Percentiles rank a stretch among this genome's conserved stretches.
These are phyloP conservation scores for Myxozyma nipponensis DNA, from an alignment of 805 yeast genomes.

Conservation along the genomic window DNA sequence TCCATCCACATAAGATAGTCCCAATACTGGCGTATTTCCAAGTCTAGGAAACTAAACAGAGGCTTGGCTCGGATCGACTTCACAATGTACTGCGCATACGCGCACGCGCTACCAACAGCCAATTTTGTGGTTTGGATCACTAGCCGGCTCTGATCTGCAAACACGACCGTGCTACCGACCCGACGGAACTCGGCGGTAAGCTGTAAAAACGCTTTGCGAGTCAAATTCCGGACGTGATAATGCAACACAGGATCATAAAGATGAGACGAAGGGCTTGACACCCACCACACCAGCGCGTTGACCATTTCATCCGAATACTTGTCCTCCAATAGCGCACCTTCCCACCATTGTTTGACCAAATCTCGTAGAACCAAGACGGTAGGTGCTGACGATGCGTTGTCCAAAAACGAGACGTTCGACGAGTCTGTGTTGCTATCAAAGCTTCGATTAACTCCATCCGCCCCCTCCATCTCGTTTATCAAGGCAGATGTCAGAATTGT, in stretches of 20 bases:
- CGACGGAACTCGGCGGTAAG: constrained; percentile 71
- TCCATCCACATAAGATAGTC: constrained; percentile 96
- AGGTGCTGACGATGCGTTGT: constrained; percentile 75
- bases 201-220: constrained; percentile 77
- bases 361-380: constrained; percentile 67
- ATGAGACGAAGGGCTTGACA: constrained; percentile 66
- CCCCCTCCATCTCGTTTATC: constrained; percentile 84
- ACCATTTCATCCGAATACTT: constrained; percentile 77
- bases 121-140: constrained; percentile 69
- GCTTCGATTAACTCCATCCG: constrained; percentile 49
- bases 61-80: constrained; percentile 77
- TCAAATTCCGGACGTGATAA: constrained; percentile 81
- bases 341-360: constrained; percentile 91
- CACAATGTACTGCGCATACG: constrained; percentile 79
- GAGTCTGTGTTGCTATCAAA: constrained; percentile 24
- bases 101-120: constrained; percentile 81
- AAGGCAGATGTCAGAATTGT: constrained; percentile 80
- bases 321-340: constrained; percentile 67
- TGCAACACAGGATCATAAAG: constrained; percentile 75
- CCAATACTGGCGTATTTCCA: constrained; percentile 77
- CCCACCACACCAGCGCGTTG: constrained; percentile 80
- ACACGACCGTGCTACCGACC: constrained; percentile 74
- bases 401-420: constrained; percentile 49
- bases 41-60: constrained; percentile 74
- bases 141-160: constrained; percentile 73